Percentiles rank a stretch among this genome's conserved stretches.
Conservation (phyloP, 495 filamentous ascomycete genomes). For the Penicillium parvum region DNA sequence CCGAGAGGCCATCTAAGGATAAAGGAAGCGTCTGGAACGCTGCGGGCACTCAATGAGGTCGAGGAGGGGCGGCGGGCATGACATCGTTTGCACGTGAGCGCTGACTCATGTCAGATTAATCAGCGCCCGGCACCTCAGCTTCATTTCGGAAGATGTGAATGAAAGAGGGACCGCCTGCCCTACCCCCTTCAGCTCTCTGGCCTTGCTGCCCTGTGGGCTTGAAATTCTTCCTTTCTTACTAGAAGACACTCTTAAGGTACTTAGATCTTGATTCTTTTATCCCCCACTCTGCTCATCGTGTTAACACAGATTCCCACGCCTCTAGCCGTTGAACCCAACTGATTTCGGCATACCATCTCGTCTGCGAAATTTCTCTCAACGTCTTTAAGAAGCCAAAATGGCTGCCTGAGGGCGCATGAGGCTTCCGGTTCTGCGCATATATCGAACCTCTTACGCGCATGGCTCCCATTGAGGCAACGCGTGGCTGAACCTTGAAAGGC, state of each 20-base stretch:
- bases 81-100: slow-evolving; percentile 19
- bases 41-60: background rate
- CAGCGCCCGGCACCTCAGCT: slow-evolving; percentile 17
- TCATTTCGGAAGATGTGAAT: slow-evolving; percentile 18
- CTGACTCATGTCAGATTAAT: slow-evolving; percentile 7
- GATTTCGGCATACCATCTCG: slow-evolving; percentile 6
- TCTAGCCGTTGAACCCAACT: slow-evolving; percentile 6
- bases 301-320: slow-evolving; percentile 7
- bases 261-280: background rate
- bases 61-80: slow-evolving; percentile 19
- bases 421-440: slow-evolving; percentile 20
- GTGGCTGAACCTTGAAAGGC: slow-evolving; percentile 39
- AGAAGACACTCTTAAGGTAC: slow-evolving; percentile 4
- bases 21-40: slow-evolving; percentile 10
- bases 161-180: slow-evolving; percentile 7
- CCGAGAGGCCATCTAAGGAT: slow-evolving; percentile 23
- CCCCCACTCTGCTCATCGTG: slow-evolving; percentile 5
- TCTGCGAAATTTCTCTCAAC: slow-evolving; percentile 7
- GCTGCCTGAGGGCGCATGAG: slow-evolving; percentile 30
- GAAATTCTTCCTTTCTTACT: background rate
- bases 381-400: slow-evolving; percentile 30
- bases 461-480: slow-evolving; percentile 45
- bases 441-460: slow-evolving; percentile 32
- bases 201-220: background rate
- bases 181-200: background rate